Evolutionary conservation across 768 basidiomycete species (phyloP), one percentile per base, ranked within the genome.

Genomic region (Lactarius evosmus): DNA sequence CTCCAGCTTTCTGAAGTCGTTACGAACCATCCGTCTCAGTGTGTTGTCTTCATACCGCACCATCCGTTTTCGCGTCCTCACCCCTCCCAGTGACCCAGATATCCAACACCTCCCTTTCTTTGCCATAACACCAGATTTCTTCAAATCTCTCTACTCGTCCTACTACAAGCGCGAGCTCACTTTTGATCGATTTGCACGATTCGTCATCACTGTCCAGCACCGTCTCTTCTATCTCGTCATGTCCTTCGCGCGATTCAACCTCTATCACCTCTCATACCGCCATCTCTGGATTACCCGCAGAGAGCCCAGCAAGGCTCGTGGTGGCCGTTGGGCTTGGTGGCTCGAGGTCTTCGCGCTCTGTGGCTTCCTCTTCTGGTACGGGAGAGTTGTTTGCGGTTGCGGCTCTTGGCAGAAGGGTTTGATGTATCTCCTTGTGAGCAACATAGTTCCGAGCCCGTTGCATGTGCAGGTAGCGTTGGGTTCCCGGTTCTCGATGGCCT

Each of bases 1-100:
- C 58, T 36, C 30, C 59, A 40, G 22, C 52, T 61, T 61, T 61
- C 56, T 11, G 58, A 34, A 97, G 95, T 98, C 57, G 93, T 98
- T 58, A 90, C 96, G n/a, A 98, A 98, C 72, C 93, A 98, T 68
- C 95, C 94, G 6, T 88, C 95, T 52, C 97, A 99, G 87, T 95
- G 80, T 65, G 87, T 76, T 65, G 87, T 76, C 25, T 32, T 3
- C 38, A 29, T 41, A 27, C 40, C 22, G 16, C 22, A 32, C 46
- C 46, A 56, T 57, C 34, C 19, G 56, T 22, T 16, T 34, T 50
- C 41, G 36, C 29, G 41, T 54, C 25, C 46, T 55, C 51, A 73
- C 72, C 38, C 62, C 30, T 60, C 27, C 22, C 66, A 91, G 89
- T 72, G 90, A 93, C 72, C 91, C 90, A 2, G 90, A 92, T 72